Base-by-base conservation (phyloP, 2,329 filamentous ascomycete species). In the Diaporthe ilicicola region DNA sequence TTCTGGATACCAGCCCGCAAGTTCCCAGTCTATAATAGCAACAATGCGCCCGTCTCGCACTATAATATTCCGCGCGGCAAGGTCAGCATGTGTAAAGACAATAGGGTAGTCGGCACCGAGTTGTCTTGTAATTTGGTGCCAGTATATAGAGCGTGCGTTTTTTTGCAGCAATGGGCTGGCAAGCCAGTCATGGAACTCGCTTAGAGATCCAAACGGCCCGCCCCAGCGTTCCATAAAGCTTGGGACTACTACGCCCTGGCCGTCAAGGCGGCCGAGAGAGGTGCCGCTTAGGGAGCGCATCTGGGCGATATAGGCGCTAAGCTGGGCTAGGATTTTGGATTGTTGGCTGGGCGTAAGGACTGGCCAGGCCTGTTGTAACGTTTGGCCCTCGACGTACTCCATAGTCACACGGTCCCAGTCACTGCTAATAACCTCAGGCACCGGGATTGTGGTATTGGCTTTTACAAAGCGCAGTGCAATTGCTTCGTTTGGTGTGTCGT, bases 71-170 rank as follows among this genome's bases (percentile, higher is more conserved):
- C 50, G 50, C 19, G 68, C 68, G 59, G 29, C 50, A 37, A 70
- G 19, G 44, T 70, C 51, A 15, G 19, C 39, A 66, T 70, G 61
- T 1, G 61, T 66, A 3, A 66, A 62, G 13, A 70, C 61, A 24
- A 77, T 75, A 4, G 73, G 67, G 29, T 69, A 72, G 0, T 76
- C 71, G 5, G 17, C n/a, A 4, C 56, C 69, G 2, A 68, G 66
- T 27, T 59, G 22, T 13, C 15, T 7, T 42, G 42, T 53, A 17
- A 68, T 56, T 13, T 48, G 48, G 66, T 44, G 22, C 34, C n/a
- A 68, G 37, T 44, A 34, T 17, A 56, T 46, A 3, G 34, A 46
- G 12, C 15, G 34, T 53, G 34, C 54, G 2, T 17, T 2, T 3
- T 15, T n/a, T 27, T 3, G 34, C 2, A 1, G 8, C 34, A 39